Evolutionary conservation across 306 rosid species (phyloP).

Genomic region (Arachis hypogaea): DNA sequence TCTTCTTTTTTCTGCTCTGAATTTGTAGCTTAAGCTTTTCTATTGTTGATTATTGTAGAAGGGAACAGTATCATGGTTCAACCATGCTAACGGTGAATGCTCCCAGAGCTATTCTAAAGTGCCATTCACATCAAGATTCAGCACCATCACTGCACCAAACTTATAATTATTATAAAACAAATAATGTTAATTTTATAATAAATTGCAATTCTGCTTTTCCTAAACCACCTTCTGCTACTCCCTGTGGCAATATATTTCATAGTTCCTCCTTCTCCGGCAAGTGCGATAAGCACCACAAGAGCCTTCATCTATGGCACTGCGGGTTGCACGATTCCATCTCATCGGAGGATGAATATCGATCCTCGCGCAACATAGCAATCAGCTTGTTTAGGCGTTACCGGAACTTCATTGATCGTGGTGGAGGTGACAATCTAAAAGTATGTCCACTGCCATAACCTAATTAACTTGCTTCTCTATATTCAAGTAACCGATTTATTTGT

Average conservation of each 20-base stretch:
- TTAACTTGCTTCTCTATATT: no score
- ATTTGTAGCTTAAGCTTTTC: no score
- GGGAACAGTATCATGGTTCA: slow-evolving; percentile 71
- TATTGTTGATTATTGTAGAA: slow-evolving; percentile 28
- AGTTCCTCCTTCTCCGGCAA: slow-evolving; percentile 56
- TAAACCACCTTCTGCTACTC: slow-evolving; percentile 43
- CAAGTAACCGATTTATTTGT: no score
- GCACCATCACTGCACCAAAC: slow-evolving; percentile 45
- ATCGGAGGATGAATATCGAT: slow-evolving; percentile 83
- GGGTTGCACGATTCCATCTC: slow-evolving; percentile 65
- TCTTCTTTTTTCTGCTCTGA: no score
- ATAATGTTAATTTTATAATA: slow-evolving; percentile 55
- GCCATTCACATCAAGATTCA: slow-evolving; percentile 46
- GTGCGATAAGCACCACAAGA: slow-evolving; percentile 58
- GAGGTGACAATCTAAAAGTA: slow-evolving; percentile 93
- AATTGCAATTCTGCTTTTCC: slow-evolving; percentile 41
- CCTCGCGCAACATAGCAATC: slow-evolving; percentile 96
- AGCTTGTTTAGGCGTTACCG: slow-evolving; percentile 80
- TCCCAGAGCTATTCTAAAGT: slow-evolving; percentile 59
- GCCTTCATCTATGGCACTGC: slow-evolving; percentile 63
- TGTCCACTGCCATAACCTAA: slow-evolving; percentile 31
- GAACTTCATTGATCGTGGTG: slow-evolving; percentile 87
- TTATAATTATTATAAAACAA: slow-evolving; percentile 51
- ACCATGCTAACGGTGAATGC: slow-evolving; percentile 73
- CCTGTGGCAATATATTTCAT: slow-evolving; percentile 43